Conservation (phyloP, 305 asterid genomes). For the Fraxinus ornus region DNA sequence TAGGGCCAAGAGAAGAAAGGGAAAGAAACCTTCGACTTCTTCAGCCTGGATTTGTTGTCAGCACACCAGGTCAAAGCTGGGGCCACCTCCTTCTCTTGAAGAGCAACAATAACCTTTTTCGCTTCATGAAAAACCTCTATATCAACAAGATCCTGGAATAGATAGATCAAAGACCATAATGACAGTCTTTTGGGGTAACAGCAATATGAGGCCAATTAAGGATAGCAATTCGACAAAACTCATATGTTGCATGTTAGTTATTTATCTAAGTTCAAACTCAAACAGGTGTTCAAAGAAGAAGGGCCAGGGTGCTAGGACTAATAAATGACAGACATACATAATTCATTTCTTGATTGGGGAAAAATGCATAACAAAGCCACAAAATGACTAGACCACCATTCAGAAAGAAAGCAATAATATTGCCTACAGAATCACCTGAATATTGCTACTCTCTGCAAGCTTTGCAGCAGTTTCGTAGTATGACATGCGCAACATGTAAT, state of each 20-base stretch:
- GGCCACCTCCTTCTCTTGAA: conserved; percentile 74
- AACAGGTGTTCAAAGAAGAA: conserved; percentile 14
- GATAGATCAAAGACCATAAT: conserved; percentile 23
- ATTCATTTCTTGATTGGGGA: neutral
- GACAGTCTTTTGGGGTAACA: conserved; percentile 16
- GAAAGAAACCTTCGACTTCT: conserved; percentile 73
- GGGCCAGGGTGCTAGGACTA: neutral
- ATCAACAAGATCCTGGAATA: conserved; percentile 87
- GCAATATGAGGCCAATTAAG: conserved; percentile 3
- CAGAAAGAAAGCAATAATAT: neutral
- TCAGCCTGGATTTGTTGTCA: conserved; percentile 88
- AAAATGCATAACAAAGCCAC: conserved; percentile 5
- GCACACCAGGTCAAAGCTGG: conserved; percentile 99
- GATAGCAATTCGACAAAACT: conserved; percentile 15
- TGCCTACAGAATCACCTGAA: conserved; percentile 51
- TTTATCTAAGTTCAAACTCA: conserved; percentile 12
- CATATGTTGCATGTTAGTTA: neutral
- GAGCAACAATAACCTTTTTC: conserved; percentile 84
- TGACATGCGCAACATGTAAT: conserved; percentile 96
- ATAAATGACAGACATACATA: conserved; percentile 3
- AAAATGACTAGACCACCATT: neutral
- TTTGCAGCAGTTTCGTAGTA: conserved; percentile 79
- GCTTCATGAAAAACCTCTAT: conserved; percentile 92
- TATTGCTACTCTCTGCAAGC: conserved; percentile 80
- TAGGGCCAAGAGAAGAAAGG: conserved; percentile 6